Evolutionary conservation across 2,329 filamentous ascomycete genomes (phyloP).

Genomic region (Fusarium sp.): DNA sequence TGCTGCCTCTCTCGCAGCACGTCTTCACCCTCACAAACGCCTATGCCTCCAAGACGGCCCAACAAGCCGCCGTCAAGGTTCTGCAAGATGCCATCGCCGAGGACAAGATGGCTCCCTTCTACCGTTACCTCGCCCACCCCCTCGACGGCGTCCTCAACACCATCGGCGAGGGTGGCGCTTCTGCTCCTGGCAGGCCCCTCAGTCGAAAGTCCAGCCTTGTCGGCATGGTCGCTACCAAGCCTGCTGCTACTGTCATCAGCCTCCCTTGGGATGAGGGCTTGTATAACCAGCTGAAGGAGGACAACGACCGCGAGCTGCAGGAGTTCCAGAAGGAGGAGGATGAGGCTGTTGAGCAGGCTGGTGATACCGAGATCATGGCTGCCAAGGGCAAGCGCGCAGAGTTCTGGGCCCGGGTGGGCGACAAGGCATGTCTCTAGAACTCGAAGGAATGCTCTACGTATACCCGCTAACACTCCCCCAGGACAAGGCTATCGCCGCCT

Average conservation of each 20-base stretch:
- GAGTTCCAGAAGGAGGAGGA: conserved; percentile 87
- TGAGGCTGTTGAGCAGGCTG: conserved; percentile 94
- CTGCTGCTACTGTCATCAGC: conserved; percentile 71
- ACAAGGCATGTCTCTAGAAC: conserved; percentile 76
- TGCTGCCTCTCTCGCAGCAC: conserved; percentile 84
- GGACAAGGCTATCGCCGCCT: conserved; percentile 94
- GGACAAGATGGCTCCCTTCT: conserved; percentile 89
- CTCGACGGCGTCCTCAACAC: conserved; percentile 85
- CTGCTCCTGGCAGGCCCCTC: conserved; percentile 66
- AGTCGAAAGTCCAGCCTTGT: conserved; percentile 77
- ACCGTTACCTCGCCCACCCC: conserved; percentile 86
- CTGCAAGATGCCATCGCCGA: conserved; percentile 86
- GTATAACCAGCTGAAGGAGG: conserved; percentile 80
- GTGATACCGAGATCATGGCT: conserved; percentile 93
- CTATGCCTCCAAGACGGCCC: conserved; percentile 72
- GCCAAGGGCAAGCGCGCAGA: conserved; percentile 95
- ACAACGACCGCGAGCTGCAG: conserved; percentile 83
- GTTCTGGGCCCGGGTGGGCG: conserved; percentile 94
- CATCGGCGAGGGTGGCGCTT: conserved; percentile 71
- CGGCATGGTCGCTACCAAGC: conserved; percentile 81
- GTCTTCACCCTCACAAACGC: conserved; percentile 90
- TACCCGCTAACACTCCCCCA: conserved; percentile 53
- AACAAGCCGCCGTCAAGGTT: conserved; percentile 78
- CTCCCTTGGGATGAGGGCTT: conserved; percentile 92
- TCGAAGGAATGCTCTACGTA: not conserved